phyloP scores from a whole-genome alignment of 306 rosid genomes.

The Medicago lupulina region DNA sequence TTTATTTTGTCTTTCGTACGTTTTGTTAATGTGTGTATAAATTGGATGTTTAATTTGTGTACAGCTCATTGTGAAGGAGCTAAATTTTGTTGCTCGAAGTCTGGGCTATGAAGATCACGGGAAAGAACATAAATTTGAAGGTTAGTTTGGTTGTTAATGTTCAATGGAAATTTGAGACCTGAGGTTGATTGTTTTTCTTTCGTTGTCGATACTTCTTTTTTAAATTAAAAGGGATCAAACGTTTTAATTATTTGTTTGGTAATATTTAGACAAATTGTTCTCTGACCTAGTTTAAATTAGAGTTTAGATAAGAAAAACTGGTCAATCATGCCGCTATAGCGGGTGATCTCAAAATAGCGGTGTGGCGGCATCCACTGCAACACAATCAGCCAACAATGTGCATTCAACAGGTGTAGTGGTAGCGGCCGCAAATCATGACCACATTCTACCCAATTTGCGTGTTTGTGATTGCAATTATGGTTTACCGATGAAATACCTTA shows the following conservation, averaged over 20 bases:
- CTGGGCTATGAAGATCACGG: conserved; percentile 14
- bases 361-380: too few relatives aligned
- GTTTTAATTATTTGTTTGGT: not conserved
- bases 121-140: conserved; percentile 40
- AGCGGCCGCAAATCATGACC: too few relatives aligned
- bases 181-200: not conserved
- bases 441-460: too few relatives aligned
- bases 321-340: too few relatives aligned
- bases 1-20: not conserved
- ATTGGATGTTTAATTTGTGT: conserved; percentile 7
- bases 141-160: conserved; percentile 40
- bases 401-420: too few relatives aligned
- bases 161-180: not conserved
- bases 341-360: too few relatives aligned
- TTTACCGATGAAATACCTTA: too few relatives aligned
- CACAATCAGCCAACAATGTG: too few relatives aligned
- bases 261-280: not conserved
- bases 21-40: not conserved
- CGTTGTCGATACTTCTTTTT: not conserved
- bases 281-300: too few relatives aligned
- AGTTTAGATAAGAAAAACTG: too few relatives aligned
- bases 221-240: not conserved
- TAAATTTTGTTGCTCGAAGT: conserved; percentile 59
- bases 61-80: conserved; percentile 65
- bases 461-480: too few relatives aligned